Base-by-base conservation (phyloP, 148 eudicot species). In the Talinum fruticosum region DNA sequence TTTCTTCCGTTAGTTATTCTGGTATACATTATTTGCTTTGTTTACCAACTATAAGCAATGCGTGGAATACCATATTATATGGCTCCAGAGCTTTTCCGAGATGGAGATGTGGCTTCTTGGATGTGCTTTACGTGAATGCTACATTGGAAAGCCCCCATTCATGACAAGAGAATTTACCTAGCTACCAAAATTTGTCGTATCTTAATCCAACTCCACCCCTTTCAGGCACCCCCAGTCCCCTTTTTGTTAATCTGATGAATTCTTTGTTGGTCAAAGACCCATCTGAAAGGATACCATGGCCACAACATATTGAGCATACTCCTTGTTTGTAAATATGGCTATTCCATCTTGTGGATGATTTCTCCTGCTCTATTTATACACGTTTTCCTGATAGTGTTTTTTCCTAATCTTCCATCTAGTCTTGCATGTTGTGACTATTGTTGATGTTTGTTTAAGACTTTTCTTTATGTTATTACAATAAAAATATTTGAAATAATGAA, bases 1-100 rank as follows among this genome's bases (percentile, higher is more conserved):
- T n/a, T n/a, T n/a, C n/a, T 35, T 2, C 66, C 74, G 49, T 34
- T 53, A 73, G 69, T 36, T 71, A 51, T 10, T 10, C 65, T 68
- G 41, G 29, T 69, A 72, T 74, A 44, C 73, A 79, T 45, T 61
- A 57, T 76, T 13, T 81, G 78, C 53, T 74, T 73, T 87, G 19
- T 68, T 80, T 84, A 96, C 97, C 76, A 93, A 71, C 97, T 97
- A 37, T 97, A 96, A 82, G 88, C 91, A 78, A 96, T 90, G 79
- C 97, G 99, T 69, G 99, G 99, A 80, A 96, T 97, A 47, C 99
- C 99, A 18, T 92, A 87, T 82, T 96, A 96, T 81, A 96, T 96
- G 99, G 97, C 99, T 67, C 99, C 99, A 8, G 99, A 96, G 86
- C 90, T 96, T 79, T 96, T 96, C 73, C 97, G 90, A 79, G 99